Percentiles rank a stretch among this genome's conserved stretches.
phyloP scores from a whole-genome alignment of 1,284 basidiomycete genomes.

The Malassezia brasiliensis region DNA sequence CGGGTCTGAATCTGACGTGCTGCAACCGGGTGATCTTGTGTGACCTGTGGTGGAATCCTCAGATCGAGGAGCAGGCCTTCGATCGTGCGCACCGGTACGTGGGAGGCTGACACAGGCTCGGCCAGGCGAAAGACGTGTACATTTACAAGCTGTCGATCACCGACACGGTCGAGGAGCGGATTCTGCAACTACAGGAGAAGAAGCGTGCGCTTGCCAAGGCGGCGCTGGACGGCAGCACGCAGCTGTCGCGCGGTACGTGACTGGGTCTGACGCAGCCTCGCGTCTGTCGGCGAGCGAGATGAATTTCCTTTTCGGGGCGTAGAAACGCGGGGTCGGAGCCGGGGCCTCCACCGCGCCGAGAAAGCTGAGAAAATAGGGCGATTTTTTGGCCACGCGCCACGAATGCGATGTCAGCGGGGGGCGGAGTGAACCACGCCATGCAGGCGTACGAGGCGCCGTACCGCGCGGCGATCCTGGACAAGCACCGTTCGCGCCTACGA shows the following conservation, averaged over 20 bases:
- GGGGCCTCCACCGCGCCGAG: not conserved
- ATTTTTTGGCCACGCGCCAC: too few species aligned
- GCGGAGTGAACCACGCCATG: not conserved
- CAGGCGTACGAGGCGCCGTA: not conserved
- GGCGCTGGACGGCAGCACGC: slow-evolving; percentile 62
- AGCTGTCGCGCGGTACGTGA: too few species aligned
- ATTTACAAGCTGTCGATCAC: slow-evolving; percentile 88
- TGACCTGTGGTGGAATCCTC: slow-evolving; percentile 75
- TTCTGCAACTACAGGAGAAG: slow-evolving; percentile 61
- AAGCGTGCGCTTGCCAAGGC: slow-evolving; percentile 76
- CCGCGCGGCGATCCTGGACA: not conserved
- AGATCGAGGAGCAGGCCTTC: slow-evolving; percentile 68
- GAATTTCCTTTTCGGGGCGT: slow-evolving; percentile 3
- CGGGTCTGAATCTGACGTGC: slow-evolving; percentile 84
- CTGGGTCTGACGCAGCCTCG: not conserved
- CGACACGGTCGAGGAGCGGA: slow-evolving; percentile 80
- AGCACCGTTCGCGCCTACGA: slow-evolving; percentile 3
- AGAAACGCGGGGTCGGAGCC: not conserved
- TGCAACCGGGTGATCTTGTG: slow-evolving; percentile 88
- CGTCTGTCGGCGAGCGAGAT: slow-evolving; percentile 1
- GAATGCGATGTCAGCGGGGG: too few species aligned
- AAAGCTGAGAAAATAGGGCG: too few species aligned
- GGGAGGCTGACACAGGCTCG: slow-evolving; percentile 55
- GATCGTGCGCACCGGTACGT: slow-evolving; percentile 64
- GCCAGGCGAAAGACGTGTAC: slow-evolving; percentile 74